A percentile compares a stretch with the other conserved stretches of the same genome.
phyloP scores from a whole-genome alignment of 805 yeast species.

The Candida coquimbonensis region DNA sequence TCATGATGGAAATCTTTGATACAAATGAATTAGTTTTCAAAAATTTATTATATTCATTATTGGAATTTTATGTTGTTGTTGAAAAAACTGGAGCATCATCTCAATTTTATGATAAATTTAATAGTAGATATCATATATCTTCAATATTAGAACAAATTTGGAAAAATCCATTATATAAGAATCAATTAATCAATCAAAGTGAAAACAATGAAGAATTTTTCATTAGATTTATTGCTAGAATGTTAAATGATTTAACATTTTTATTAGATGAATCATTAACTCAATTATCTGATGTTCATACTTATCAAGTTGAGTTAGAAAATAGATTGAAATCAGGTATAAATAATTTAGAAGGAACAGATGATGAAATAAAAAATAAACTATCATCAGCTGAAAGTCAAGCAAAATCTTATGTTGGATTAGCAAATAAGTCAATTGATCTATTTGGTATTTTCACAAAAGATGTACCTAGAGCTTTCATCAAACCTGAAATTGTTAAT shows the following conservation, averaged over 20 bases:
- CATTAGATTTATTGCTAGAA: constrained; percentile 85
- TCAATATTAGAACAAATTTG: constrained; percentile 77
- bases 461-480: constrained; percentile 82
- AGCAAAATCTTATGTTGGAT: constrained; percentile 75
- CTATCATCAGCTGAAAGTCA: constrained; percentile 61
- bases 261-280: constrained; percentile 85
- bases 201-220: constrained; percentile 71
- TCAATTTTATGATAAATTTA: constrained; percentile 94
- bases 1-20: constrained; percentile 59
- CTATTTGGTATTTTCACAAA: constrained; percentile 75
- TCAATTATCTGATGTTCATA: constrained; percentile 71
- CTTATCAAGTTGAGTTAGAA: constrained; percentile 58
- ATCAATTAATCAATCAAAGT: constrained; percentile 64
- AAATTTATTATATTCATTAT: constrained; percentile 70
- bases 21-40: constrained; percentile 54
- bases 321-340: constrained; percentile 32
- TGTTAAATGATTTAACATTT: constrained; percentile 91
- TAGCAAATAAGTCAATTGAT: constrained; percentile 75
- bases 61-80: constrained; percentile 88
- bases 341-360: constrained; percentile 39
- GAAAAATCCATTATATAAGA: constrained; percentile 61
- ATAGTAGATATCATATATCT: constrained; percentile 81
- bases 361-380: constrained; percentile 53
- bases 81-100: constrained; percentile 94
- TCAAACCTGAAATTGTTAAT: constrained; percentile 84